Base-by-base conservation (phyloP, 352 stramenopile species). In the Pythium rishiriense region DNA sequence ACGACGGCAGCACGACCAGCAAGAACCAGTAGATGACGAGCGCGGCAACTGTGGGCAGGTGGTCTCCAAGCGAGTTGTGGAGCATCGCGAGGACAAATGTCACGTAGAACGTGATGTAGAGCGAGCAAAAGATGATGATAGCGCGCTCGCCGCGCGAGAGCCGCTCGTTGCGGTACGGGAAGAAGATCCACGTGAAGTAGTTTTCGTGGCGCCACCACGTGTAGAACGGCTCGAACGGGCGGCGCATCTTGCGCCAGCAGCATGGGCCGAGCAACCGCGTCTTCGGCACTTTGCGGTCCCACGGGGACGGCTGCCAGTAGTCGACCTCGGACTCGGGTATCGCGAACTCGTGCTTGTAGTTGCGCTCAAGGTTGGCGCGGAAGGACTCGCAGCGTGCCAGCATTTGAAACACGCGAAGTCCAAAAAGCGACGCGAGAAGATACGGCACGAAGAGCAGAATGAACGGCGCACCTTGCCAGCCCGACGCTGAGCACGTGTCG, bases 121-220 rank as follows among this genome's bases (percentile, higher is more conserved):
- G 64, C 8, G 81, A 88, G 50, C 78, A 88, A 29, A 85, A 80
- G 10, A 90, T 70, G 48, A 90, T 90, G 41, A 90, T 56, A n/a
- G 66, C 77, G 19, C 81, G 73, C 67, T 90, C 81, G 3, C 81
- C 70, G 11, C 76, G 69, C n/a, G 78, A 81, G 0, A 90, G 68
- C 21, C 65, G 70, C 57, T 90, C 81, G 54, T 90, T 90, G 3
- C 81, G 75, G 58, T 90, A 90, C 1, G 81, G 81, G 29, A 65
- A 88, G 56, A 87, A 90, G 55, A 90, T 75, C 81, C 81, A 90
- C 52, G 81, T 90, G 49, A 90, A 90, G 63, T 90, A 90, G 67
- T 90, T 90, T 26, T 90, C 81, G 43, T 90, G 81, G 7, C 81
- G 68, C 81, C 81, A 90, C 81, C 81, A 90, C 28, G 78, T 90